phyloP scores from a whole-genome alignment of 2,329 filamentous ascomycete genomes.

The Fusarium virguliforme region DNA sequence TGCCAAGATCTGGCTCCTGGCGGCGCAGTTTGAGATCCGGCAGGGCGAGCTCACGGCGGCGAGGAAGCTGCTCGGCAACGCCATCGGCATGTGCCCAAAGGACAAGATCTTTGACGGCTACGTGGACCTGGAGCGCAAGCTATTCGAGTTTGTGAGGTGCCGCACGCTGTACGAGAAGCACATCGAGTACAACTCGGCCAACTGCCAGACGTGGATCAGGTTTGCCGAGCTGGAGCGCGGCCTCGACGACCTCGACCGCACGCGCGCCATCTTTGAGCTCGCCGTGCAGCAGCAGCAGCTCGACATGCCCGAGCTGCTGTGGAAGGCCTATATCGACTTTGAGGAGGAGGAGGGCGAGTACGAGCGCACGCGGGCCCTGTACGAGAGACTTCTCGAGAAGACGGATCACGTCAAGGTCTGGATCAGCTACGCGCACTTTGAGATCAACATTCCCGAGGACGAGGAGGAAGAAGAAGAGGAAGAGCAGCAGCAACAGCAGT shows the following conservation, averaged over 20 bases:
- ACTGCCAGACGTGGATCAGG: slow-evolving; percentile 95
- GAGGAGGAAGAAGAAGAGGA: slow-evolving; percentile 73
- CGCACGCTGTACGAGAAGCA: slow-evolving; percentile 95
- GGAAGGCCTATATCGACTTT: slow-evolving; percentile 99
- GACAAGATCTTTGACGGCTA: slow-evolving; percentile 96
- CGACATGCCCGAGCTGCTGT: slow-evolving; percentile 97
- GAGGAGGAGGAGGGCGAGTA: slow-evolving; percentile 97
- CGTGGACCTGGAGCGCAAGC: slow-evolving; percentile 90
- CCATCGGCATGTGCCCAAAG: slow-evolving; percentile 95
- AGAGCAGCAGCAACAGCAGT: slow-evolving; percentile 78
- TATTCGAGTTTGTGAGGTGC: slow-evolving; percentile 95
- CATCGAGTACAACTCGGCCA: slow-evolving; percentile 91
- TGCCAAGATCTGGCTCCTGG: slow-evolving; percentile 95
- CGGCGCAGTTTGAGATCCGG: slow-evolving; percentile 93
- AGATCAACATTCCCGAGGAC: slow-evolving; percentile 91
- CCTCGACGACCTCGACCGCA: slow-evolving; percentile 89
- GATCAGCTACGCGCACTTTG: slow-evolving; percentile 99
- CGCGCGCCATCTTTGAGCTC: slow-evolving; percentile 92
- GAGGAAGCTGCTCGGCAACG: slow-evolving; percentile 89
- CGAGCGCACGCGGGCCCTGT: slow-evolving; percentile 83
- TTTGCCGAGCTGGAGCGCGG: slow-evolving; percentile 95
- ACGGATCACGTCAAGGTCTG: slow-evolving; percentile 99
- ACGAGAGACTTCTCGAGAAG: slow-evolving; percentile 92
- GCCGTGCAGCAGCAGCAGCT: slow-evolving; percentile 86
- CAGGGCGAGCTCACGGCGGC: slow-evolving; percentile 86